A percentile compares a stretch with the other conserved stretches of the same genome.
phyloP scores from a whole-genome alignment of 2,329 filamentous ascomycete genomes.

The Cordyceps pruinosa region DNA sequence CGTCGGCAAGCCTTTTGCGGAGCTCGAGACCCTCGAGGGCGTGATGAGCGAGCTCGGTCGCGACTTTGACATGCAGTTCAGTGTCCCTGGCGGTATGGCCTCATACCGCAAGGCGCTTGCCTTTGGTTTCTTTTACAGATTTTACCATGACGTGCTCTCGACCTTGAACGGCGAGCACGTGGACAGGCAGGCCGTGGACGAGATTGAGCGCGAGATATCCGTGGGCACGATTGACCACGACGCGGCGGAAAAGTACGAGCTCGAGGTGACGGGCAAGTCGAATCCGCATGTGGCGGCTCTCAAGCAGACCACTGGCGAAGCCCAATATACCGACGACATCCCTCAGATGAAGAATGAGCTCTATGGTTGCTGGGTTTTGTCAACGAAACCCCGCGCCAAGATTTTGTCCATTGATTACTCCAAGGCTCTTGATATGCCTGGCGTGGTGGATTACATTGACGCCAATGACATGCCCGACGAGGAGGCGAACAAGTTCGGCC shows the following conservation, averaged over 20 bases:
- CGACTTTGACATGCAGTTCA: constrained; percentile 83
- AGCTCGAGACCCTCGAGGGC: constrained; percentile 78
- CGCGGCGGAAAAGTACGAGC: constrained; percentile 68
- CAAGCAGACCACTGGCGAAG: constrained; percentile 89
- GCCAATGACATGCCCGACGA: constrained; percentile 72
- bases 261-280: constrained; percentile 78
- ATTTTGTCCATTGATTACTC: constrained; percentile 70
- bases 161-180: constrained; percentile 45
- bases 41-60: constrained; percentile 82
- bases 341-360: constrained; percentile 81
- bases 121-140: constrained; percentile 91
- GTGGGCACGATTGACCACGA: constrained; percentile 70
- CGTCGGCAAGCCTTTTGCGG: constrained; percentile 69
- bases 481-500: constrained; percentile 85
- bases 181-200: constrained; percentile 70
- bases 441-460: constrained; percentile 78
- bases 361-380: constrained; percentile 80
- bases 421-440: constrained; percentile 73
- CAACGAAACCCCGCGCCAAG: constrained; percentile 81
- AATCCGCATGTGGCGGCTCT: constrained; percentile 82
- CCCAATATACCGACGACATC: constrained; percentile 95
- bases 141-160: constrained; percentile 81
- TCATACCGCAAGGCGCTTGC: constrained; percentile 89
- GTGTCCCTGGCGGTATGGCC: constrained; percentile 95
- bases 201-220: constrained; percentile 82